Conservation (phyloP, 2,329 filamentous ascomycete genomes). For the Xylaria sp. region DNA sequence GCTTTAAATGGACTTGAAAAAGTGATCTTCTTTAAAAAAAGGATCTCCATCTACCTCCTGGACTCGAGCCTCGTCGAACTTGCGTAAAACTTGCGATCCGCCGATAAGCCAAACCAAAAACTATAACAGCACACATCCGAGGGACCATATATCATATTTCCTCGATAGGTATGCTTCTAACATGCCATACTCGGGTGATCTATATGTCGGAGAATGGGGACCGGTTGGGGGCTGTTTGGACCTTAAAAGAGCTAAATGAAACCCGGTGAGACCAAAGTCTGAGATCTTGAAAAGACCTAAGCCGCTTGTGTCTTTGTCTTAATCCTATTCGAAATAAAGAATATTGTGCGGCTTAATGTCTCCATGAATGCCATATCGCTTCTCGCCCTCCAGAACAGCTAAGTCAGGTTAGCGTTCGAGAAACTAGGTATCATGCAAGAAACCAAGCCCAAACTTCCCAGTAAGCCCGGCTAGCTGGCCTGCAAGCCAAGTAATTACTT, state of each 20-base stretch:
- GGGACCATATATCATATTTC: too few species aligned
- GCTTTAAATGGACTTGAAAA: too few species aligned
- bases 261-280: conserved; percentile 22
- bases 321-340: conserved; percentile 17
- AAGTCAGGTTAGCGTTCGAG: neutral
- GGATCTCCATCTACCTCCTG: too few species aligned
- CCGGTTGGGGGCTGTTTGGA: conserved; percentile 3
- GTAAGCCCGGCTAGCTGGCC: conserved; percentile 20
- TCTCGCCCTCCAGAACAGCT: conserved; percentile 3
- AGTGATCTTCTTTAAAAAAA: too few species aligned
- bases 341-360: conserved; percentile 24
- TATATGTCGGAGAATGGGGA: conserved; percentile 16
- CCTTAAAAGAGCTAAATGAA: conserved; percentile 9
- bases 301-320: neutral
- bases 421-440: conserved; percentile 17
- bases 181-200: conserved; percentile 18
- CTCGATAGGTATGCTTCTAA: neutral
- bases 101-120: too few species aligned
- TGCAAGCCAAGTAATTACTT: conserved; percentile 15
- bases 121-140: too few species aligned
- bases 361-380: conserved; percentile 21
- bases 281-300: conserved; percentile 21
- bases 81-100: too few species aligned
- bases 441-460: conserved; percentile 13
- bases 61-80: too few species aligned